Conservation (phyloP, 2,329 filamentous ascomycete species). For the Colletotrichum sp. region DNA sequence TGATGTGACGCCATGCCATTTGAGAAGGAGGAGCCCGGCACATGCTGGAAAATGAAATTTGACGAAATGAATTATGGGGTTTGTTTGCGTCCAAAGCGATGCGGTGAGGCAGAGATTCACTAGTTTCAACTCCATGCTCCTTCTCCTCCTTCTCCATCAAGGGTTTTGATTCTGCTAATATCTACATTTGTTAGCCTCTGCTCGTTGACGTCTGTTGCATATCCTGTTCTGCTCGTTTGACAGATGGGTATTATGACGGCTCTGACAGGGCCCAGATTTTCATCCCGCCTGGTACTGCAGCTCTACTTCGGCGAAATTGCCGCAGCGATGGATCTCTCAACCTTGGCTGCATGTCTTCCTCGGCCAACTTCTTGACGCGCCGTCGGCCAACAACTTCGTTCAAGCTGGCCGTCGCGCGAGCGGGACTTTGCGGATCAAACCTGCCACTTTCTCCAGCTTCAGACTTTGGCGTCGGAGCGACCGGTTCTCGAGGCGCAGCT, state of each 20-base stretch:
- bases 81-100: background rate
- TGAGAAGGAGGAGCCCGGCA: background rate
- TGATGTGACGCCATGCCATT: background rate
- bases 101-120: background rate
- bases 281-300: background rate
- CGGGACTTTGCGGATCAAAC: background rate
- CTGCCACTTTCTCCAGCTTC: background rate
- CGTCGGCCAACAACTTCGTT: background rate
- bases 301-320: background rate
- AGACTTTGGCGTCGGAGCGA: background rate
- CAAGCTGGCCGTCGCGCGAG: background rate
- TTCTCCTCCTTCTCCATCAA: background rate
- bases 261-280: background rate
- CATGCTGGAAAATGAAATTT: background rate
- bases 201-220: background rate
- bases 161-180: background rate
- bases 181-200: background rate
- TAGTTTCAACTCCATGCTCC: background rate
- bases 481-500: background rate
- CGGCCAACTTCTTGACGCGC: background rate
- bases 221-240: background rate
- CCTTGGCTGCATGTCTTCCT: background rate
- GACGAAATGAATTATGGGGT: constrained; percentile 11
- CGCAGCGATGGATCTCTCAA: background rate
- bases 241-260: background rate